Evolutionary conservation across 257 asterid species (phyloP), one percentile per base, ranked within the genome.

Genomic region (Anisodus acutangulus): DNA sequence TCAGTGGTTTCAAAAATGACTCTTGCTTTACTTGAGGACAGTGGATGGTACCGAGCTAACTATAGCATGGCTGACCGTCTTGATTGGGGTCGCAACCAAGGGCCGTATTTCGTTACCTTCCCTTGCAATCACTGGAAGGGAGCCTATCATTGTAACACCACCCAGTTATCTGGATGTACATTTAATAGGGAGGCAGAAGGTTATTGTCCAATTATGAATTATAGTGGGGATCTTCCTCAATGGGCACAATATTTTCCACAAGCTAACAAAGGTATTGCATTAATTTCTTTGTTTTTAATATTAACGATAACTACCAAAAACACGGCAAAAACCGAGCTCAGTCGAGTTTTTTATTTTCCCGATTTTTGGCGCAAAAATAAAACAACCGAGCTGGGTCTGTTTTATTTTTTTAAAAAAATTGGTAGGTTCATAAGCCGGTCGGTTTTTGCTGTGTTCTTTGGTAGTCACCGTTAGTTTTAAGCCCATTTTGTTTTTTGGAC

Each of bases 1-100:
- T 95, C 98, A 71, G 98, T 95, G 47, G 98, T 95, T 84, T 95
- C 98, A 10, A 94, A 91, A 88, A 94, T 95, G 98, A 95, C 98
- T 7, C 97, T 95, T 76, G 98, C 98, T 86, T 88, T 95, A 84
- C 97, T 95, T 39, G 98, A 95, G 88, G 98, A 95, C 83, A 94
- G 98, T 87, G 98, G 98, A 84, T 95, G 98, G 98, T 95, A 95
- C 91, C 88, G 85, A 66, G 98, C 98, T 87, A 93, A 95, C 87
- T 95, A 95, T 90, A 92, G 97, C 81, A 90, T 94, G 93, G 97
- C 97, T 31, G 98, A 95, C 78, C 97, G 87, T 81, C 98, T 95
- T 71, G 98, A 94, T 84, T 95, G 98, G 98, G 98, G 98, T 62
- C 92, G 91, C 37, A 92, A 93, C 86, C 98, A 95, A 89, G 98